Conservation (phyloP, 2,329 filamentous ascomycete species). For the Penicillium decumbens region DNA sequence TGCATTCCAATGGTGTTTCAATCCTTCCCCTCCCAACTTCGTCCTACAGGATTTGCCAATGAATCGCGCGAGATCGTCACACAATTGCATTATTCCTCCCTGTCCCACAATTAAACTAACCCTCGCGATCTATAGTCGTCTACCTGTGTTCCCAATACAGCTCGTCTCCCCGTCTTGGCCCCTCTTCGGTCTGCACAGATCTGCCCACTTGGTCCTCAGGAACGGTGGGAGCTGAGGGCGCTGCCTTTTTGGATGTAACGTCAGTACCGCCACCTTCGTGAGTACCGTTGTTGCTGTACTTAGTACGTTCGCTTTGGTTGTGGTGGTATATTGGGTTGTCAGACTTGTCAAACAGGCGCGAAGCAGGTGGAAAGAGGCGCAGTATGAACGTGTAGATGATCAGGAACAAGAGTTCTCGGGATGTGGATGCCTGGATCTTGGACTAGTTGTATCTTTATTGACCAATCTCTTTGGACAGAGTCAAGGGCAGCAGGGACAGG, state of each 20-base stretch:
- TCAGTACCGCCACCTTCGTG: constrained; percentile 40
- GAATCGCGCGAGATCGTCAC: background rate
- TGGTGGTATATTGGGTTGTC: constrained; percentile 15
- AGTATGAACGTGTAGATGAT: constrained; percentile 7
- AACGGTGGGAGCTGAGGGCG: constrained; percentile 42
- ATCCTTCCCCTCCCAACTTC: background rate
- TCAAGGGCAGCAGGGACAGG: background rate
- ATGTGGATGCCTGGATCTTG: background rate
- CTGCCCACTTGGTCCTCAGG: constrained; percentile 38
- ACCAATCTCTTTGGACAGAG: background rate
- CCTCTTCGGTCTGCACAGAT: constrained; percentile 34
- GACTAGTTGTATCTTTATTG: background rate
- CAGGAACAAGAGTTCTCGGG: background rate
- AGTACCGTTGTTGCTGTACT: constrained; percentile 32
- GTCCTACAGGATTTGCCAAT: background rate
- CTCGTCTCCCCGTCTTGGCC: constrained; percentile 36
- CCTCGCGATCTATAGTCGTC: constrained; percentile 33
- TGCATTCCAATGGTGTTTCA: background rate
- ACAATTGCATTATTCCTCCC: background rate
- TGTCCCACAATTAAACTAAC: background rate
- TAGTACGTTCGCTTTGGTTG: constrained; percentile 26
- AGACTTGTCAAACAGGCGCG: constrained; percentile 14
- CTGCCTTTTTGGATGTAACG: constrained; percentile 39
- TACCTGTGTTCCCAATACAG: constrained; percentile 38
- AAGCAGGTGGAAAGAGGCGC: constrained; percentile 9